These are phyloP conservation scores for Suhomyces taliae DNA, from an alignment of 1,139 yeast species.

Conservation along the genomic window DNA sequence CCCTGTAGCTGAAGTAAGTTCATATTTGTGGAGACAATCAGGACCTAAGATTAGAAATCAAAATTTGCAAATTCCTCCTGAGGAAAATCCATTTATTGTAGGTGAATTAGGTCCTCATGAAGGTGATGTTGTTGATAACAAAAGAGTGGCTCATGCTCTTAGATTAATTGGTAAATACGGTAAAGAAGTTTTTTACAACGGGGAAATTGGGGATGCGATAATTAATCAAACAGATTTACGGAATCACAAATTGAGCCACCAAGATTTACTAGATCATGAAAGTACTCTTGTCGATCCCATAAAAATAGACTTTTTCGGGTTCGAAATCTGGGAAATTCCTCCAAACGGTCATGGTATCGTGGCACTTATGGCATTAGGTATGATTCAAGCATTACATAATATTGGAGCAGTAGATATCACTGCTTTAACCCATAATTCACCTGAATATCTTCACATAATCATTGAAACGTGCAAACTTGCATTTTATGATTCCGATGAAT, in stretches of 20 bases:
- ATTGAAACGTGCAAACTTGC: constrained; percentile 72
- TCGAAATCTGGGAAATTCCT: constrained; percentile 69
- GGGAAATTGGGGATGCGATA: constrained; percentile 65
- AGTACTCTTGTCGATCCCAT: constrained; percentile 67
- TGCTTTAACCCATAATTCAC: constrained; percentile 61
- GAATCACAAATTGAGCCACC: constrained; percentile 56
- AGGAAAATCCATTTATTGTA: constrained; percentile 38
- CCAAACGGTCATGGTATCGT: constrained; percentile 83
- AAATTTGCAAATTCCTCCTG: constrained; percentile 28
- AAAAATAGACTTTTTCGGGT: constrained; percentile 43
- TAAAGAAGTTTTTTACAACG: constrained; percentile 65
- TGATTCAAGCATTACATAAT: constrained; percentile 56
- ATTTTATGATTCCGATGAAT: constrained; percentile 76
- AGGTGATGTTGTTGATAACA: constrained; percentile 62
- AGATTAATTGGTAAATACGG: constrained; percentile 56
- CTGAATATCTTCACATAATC: constrained; percentile 66
- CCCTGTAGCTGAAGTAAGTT: constrained; percentile 61
- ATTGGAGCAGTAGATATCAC: constrained; percentile 46
- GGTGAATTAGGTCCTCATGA: constrained; percentile 47
- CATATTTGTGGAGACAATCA: constrained; percentile 50
- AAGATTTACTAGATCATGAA: constrained; percentile 57
- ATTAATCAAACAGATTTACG: constrained; percentile 50
- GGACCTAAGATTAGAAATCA: constrained; percentile 38
- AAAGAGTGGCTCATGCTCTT: constrained; percentile 54
- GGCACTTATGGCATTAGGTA: constrained; percentile 67